phyloP scores from a whole-genome alignment of 441 rosid genomes.

The Euphorbia corollata region DNA sequence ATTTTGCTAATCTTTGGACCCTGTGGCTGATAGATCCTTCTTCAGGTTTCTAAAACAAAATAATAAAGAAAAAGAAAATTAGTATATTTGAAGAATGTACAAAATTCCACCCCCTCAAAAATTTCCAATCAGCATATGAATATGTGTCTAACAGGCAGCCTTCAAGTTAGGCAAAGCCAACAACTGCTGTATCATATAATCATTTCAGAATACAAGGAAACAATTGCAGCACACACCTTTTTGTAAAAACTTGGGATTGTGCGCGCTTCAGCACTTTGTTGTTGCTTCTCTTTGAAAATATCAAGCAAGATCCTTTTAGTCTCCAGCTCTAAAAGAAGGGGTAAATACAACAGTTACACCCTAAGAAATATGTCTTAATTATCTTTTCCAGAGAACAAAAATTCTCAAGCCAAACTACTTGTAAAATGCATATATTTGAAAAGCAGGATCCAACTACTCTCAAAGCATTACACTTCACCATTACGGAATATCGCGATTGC shows the following conservation, averaged over 20 bases:
- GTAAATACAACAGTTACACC: neutral
- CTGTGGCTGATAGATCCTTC: conserved; percentile 93
- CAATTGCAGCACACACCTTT: conserved; percentile 51
- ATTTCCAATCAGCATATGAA: too few relatives aligned
- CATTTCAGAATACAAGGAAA: neutral
- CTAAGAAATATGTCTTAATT: neutral
- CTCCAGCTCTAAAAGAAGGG: conserved; percentile 63
- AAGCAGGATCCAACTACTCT: neutral
- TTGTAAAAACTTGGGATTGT: conserved; percentile 86
- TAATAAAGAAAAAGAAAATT: neutral
- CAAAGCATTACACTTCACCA: neutral
- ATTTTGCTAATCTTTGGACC: conserved; percentile 91
- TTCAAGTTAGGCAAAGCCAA: neutral
- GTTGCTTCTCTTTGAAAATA: conserved; percentile 93
- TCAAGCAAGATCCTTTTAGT: conserved; percentile 95
- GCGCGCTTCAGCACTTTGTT: conserved; percentile 80
- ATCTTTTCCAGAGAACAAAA: neutral
- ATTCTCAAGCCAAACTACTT: too few relatives aligned
- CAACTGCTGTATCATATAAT: neutral
- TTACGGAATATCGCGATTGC: neutral
- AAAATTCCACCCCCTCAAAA: neutral
- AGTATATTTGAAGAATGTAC: neutral
- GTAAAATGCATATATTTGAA: neutral
- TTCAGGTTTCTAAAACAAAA: conserved; percentile 71
- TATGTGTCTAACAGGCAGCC: neutral